Evolutionary conservation across 2,329 filamentous ascomycete species (phyloP).

Genomic region (Hyphodiscus sp.): DNA sequence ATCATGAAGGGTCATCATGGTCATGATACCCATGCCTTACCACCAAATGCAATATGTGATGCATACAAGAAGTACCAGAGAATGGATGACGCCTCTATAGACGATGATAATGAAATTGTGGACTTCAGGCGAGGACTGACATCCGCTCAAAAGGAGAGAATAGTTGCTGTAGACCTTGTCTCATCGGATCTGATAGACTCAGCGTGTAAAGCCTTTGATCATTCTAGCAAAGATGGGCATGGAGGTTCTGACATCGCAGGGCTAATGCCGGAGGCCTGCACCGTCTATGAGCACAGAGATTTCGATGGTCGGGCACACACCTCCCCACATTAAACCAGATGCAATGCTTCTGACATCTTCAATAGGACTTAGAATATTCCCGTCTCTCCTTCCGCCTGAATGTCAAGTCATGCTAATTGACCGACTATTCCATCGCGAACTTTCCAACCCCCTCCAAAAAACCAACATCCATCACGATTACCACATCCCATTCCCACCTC

Average conservation of each 20-base stretch:
- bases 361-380: constrained; percentile 58
- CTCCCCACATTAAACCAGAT: neutral
- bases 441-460: constrained; percentile 66
- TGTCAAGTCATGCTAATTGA: constrained; percentile 68
- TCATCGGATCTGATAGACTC: constrained; percentile 18
- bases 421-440: constrained; percentile 69
- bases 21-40: constrained; percentile 30
- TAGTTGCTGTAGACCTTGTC: constrained; percentile 19
- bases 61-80: constrained; percentile 29
- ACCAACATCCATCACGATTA: constrained; percentile 87
- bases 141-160: constrained; percentile 18
- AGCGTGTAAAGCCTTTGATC: constrained; percentile 18
- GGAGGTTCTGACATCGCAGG: neutral
- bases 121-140: constrained; percentile 27
- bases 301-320: constrained; percentile 22
- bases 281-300: constrained; percentile 27
- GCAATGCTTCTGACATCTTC: neutral
- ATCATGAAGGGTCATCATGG: constrained; percentile 11
- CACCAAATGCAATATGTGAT: constrained; percentile 28
- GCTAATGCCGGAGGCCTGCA: constrained; percentile 15
- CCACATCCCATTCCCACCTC: constrained; percentile 50
- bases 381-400: constrained; percentile 62
- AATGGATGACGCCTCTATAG: constrained; percentile 21
- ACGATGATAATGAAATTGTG: constrained; percentile 24
- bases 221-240: neutral